Percentiles rank a stretch among this genome's conserved stretches.
Evolutionary conservation across 352 stramenopile species (phyloP).

Genomic region (Globisporangium cederbergense): DNA sequence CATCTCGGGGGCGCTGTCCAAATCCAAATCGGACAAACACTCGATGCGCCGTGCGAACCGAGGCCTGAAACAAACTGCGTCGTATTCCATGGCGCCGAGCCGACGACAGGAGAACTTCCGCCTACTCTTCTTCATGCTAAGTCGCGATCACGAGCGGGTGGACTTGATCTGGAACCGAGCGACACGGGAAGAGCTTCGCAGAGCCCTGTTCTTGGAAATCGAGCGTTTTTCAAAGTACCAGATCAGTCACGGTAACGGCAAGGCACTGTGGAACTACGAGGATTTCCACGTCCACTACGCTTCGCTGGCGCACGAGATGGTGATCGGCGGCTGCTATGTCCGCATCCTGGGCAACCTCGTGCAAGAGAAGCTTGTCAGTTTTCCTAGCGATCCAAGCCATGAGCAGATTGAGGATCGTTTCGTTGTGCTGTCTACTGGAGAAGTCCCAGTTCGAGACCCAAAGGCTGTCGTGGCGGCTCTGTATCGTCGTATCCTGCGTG

Average conservation of each 20-base stretch:
- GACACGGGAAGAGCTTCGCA: slow-evolving; percentile 88
- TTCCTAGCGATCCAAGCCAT: slow-evolving; percentile 33
- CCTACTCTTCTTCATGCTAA: slow-evolving; percentile 93
- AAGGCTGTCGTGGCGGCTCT: slow-evolving; percentile 47
- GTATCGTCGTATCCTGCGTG: slow-evolving; percentile 72
- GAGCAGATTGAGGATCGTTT: slow-evolving; percentile 47
- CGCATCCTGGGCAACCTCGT: slow-evolving; percentile 48
- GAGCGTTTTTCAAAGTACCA: slow-evolving; percentile 78
- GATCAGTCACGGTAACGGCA: slow-evolving; percentile 51
- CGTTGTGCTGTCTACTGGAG: slow-evolving; percentile 36
- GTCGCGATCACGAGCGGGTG: slow-evolving; percentile 87
- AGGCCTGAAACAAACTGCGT: slow-evolving; percentile 13
- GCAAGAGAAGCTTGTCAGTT: slow-evolving; percentile 34
- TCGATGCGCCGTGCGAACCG: slow-evolving; percentile 22
- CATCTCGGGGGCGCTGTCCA: slow-evolving; percentile 32
- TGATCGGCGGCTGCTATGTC: slow-evolving; percentile 91
- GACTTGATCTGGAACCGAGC: slow-evolving; percentile 94
- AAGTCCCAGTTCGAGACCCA: slow-evolving; percentile 55
- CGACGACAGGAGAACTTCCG: slow-evolving; percentile 88
- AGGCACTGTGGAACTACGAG: slow-evolving; percentile 95
- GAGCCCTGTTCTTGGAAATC: slow-evolving; percentile 81
- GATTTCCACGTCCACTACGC: slow-evolving; percentile 92
- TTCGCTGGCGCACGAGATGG: slow-evolving; percentile 82
- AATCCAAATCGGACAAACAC: slow-evolving; percentile 31
- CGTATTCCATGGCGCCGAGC: slow-evolving; percentile 15